These are phyloP conservation scores for Eimeria acervulina DNA, from an alignment of 169 alveolate genomes.

Conservation along the genomic window DNA sequence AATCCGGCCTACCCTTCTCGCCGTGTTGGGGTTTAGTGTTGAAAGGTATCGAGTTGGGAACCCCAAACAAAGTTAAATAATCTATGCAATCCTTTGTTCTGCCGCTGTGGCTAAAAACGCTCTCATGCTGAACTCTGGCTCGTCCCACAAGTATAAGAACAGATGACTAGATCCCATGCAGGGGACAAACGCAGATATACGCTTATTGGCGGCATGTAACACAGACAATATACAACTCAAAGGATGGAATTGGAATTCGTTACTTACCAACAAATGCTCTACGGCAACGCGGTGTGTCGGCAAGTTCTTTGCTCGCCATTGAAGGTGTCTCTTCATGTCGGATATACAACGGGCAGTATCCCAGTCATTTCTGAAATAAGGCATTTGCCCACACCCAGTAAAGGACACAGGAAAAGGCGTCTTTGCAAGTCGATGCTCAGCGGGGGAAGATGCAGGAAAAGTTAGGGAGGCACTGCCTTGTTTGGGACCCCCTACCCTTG, in stretches of 20 bases:
- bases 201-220: background rate
- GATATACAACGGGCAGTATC: conserved; percentile 84
- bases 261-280: conserved; percentile 83
- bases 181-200: background rate
- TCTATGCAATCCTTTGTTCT: too few species aligned
- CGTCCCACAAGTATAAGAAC: background rate
- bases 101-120: too few species aligned
- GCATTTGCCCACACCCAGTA: background rate
- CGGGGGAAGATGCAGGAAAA: background rate
- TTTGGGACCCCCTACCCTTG: conserved; percentile 84
- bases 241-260: background rate
- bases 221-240: background rate
- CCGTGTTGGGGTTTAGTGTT: background rate
- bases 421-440: background rate
- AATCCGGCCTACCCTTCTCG: background rate
- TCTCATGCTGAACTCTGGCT: background rate
- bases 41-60: background rate
- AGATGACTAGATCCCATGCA: background rate
- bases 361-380: conserved; percentile 85
- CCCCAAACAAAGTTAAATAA: too few species aligned
- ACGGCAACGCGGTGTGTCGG: conserved; percentile 84
- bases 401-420: background rate
- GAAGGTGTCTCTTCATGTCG: conserved; percentile 87
- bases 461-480: background rate
- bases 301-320: conserved; percentile 84